Evolutionary conservation across 495 filamentous ascomycete genomes (phyloP), one percentile per base, ranked within the genome.

Genomic region (Daldinia vernicosa): DNA sequence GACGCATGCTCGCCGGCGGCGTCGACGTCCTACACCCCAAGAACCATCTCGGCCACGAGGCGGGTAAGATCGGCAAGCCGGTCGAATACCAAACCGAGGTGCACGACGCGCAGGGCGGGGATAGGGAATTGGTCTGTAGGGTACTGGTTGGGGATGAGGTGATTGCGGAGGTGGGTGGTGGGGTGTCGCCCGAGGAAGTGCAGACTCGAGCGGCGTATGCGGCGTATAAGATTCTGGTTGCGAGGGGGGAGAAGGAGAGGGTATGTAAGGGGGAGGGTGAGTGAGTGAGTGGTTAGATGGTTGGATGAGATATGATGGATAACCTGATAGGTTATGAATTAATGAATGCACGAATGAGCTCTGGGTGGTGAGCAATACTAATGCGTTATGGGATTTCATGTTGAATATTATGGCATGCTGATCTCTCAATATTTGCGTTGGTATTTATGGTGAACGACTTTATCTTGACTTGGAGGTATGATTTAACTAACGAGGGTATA

Each of bases 1-100:
- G 84, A 0, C 81, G 90, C 14, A 77, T 95, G 2, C 72, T 96
- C 24, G 65, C 65, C 0, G 88, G 89, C 15, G 75, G 71, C 0
- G 86, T 95, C 6, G 82, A 90, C 56, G 79, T 89, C n/a, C 67
- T 86, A 61, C 92, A 96, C 79, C 95, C 95, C 0, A 90, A 91
- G 73, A 90, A 92, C 70, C 84, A 87, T 54, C 77, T 95, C 12
- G 90, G 90, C 17, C 74, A 82, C 45, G 66, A 90, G 17, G 87
- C 87, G 0, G 73, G 67, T 0, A 65, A 47, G 30, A 85, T 83
- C 37, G 64, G 71, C 5, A 75, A 85, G 60, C 83, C 66, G 9
- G 88, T 92, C 4, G 71, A 76, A 54, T 90, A 89, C 75, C 67
- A 76, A 9, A 75, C 80, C 6, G 78, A 77, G 11, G 69, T 69